phyloP scores from a whole-genome alignment of 2,329 filamentous ascomycete genomes.

The Colletotrichum ledebouriae region DNA sequence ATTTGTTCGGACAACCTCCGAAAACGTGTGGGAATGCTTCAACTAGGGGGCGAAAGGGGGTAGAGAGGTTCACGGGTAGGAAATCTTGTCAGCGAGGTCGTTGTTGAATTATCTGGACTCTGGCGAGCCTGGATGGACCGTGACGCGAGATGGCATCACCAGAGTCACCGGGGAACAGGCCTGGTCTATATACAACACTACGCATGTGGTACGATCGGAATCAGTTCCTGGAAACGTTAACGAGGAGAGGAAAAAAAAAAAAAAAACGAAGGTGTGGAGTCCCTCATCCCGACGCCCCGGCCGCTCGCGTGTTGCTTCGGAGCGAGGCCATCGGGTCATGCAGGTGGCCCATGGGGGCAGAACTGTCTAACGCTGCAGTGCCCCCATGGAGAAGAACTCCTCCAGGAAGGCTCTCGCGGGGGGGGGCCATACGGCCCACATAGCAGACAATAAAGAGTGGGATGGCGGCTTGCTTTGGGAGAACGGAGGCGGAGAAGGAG shows the following conservation, averaged over 20 bases:
- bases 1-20: conserved; percentile 8
- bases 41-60: neutral
- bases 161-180: neutral
- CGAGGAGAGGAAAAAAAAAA: conserved; percentile 4
- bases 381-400: conserved; percentile 39
- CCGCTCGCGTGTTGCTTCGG: conserved; percentile 34
- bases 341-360: conserved; percentile 16
- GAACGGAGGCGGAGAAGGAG: conserved; percentile 6
- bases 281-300: conserved; percentile 25
- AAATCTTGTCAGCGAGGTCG: neutral
- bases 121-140: conserved; percentile 13
- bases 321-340: conserved; percentile 17
- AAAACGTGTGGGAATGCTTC: neutral
- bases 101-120: conserved; percentile 29
- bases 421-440: conserved; percentile 37
- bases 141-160: conserved; percentile 1
- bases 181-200: conserved; percentile 23
- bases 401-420: conserved; percentile 24
- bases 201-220: neutral
- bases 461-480: neutral
- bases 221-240: neutral
- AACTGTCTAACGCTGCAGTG: conserved; percentile 12
- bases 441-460: conserved; percentile 19
- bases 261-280: conserved; percentile 20
- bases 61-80: neutral